These are phyloP conservation scores for Saprolegnia diclina DNA, from an alignment of 352 stramenopile genomes.

Conservation along the genomic window DNA sequence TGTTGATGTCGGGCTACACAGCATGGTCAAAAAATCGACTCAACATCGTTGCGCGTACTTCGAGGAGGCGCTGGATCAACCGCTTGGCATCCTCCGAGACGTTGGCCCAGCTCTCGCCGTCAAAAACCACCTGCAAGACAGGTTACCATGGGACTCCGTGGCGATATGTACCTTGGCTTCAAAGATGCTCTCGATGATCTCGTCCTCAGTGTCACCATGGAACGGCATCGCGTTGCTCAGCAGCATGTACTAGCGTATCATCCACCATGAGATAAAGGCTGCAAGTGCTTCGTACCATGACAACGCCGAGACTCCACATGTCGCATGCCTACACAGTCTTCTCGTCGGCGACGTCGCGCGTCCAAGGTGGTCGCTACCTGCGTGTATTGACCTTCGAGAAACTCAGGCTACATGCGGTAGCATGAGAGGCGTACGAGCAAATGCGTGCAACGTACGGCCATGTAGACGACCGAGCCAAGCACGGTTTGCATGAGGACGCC, in stretches of 20 bases:
- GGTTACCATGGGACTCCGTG: not conserved
- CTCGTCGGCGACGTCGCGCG: constrained; percentile 23
- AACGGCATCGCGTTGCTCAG: constrained; percentile 73
- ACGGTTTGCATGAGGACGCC: constrained; percentile 74
- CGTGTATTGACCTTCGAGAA: constrained; percentile 27
- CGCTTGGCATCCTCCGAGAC: constrained; percentile 61
- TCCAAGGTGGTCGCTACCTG: constrained; percentile 7
- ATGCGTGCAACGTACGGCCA: constrained; percentile 45
- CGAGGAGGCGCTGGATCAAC: constrained; percentile 66
- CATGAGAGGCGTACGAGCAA: not conserved
- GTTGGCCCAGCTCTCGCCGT: constrained; percentile 43
- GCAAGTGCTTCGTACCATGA: constrained; percentile 45
- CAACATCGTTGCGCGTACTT: constrained; percentile 34
- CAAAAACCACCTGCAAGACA: constrained; percentile 35
- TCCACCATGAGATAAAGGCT: not conserved
- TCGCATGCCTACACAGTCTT: constrained; percentile 70
- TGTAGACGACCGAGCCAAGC: constrained; percentile 75
- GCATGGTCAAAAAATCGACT: not conserved
- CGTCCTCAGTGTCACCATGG: constrained; percentile 56
- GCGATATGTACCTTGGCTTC: constrained; percentile 35
- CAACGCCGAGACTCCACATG: constrained; percentile 77
- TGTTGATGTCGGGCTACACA: constrained; percentile 39
- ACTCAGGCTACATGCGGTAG: constrained; percentile 21
- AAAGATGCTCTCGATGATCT: constrained; percentile 71
- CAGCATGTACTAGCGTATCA: constrained; percentile 58